Percentiles rank a stretch among this genome's conserved stretches.
Evolutionary conservation across 345 rosid genomes (phyloP).

Genomic region (Nasturtium officinale): DNA sequence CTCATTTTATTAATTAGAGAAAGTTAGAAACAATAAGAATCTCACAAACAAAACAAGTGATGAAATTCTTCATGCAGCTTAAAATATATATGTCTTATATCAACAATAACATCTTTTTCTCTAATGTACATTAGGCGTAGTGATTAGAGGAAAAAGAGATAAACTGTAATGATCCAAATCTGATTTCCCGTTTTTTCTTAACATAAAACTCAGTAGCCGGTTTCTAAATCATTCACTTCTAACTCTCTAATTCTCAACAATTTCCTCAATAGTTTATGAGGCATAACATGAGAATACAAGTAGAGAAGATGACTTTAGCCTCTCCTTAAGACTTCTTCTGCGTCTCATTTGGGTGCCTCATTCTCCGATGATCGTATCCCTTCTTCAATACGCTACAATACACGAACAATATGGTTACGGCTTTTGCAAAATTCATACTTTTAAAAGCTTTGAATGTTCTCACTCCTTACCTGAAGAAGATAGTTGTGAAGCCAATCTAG

Average conservation of each 20-base stretch:
- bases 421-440: not conserved
- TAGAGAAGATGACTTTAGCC: not conserved
- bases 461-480: slow-evolving; percentile 80
- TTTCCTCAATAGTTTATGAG: not conserved
- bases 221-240: not conserved
- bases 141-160: too few relatives aligned
- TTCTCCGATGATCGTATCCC: slow-evolving; percentile 58
- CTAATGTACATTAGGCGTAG: too few relatives aligned
- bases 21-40: too few relatives aligned
- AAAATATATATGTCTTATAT: too few relatives aligned
- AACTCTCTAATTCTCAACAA: not conserved
- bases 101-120: too few relatives aligned
- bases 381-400: slow-evolving; percentile 77
- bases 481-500: slow-evolving; percentile 78
- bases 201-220: not conserved
- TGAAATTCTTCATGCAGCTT: too few relatives aligned
- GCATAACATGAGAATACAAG: slow-evolving; percentile 9
- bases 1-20: too few relatives aligned
- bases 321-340: slow-evolving; percentile 3
- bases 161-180: not conserved
- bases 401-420: not conserved
- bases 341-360: slow-evolving; percentile 22
- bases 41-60: too few relatives aligned
- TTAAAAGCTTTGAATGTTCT: not conserved
- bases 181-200: not conserved